These are phyloP conservation scores for Phytophthora idaei DNA, from an alignment of 352 stramenopile genomes.

Conservation along the genomic window DNA sequence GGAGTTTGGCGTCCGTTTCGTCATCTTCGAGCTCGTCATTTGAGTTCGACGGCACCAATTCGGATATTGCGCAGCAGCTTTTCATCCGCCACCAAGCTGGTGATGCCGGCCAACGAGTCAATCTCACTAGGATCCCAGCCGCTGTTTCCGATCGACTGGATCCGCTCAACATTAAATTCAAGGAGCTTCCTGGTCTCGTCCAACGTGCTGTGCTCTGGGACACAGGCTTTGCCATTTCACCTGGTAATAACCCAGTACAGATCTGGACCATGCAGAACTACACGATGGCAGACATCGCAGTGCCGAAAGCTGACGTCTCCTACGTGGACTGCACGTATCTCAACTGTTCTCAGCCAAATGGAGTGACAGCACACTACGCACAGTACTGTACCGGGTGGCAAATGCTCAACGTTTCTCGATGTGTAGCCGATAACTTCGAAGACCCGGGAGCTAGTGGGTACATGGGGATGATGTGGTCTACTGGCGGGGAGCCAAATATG, in stretches of 20 bases:
- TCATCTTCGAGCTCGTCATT: conserved; percentile 21
- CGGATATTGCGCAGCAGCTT: conserved; percentile 42
- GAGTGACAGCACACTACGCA: conserved; percentile 11
- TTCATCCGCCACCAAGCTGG: conserved; percentile 27
- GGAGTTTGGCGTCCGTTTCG: background rate
- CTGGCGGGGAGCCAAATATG: conserved; percentile 22
- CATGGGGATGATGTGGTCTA: conserved; percentile 36
- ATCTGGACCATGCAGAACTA: conserved; percentile 25
- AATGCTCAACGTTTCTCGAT: conserved; percentile 37
- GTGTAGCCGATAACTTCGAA: conserved; percentile 31
- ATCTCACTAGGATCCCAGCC: conserved; percentile 15
- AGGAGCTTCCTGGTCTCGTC: conserved; percentile 26
- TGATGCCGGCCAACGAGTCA: conserved; percentile 3
- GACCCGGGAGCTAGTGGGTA: background rate
- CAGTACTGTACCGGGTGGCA: conserved; percentile 34
- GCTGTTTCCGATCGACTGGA: conserved; percentile 15
- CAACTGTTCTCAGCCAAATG: conserved; percentile 37
- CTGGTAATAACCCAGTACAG: conserved; percentile 17
- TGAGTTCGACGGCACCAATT: conserved; percentile 41
- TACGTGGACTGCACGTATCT: conserved; percentile 20
- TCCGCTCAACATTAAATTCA: conserved; percentile 22
- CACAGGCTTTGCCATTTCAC: conserved; percentile 31
- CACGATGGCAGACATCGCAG: conserved; percentile 34
- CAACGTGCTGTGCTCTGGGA: conserved; percentile 48
- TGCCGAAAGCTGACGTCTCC: conserved; percentile 15